Evolutionary conservation across 306 rosid genomes (phyloP).

Genomic region (Medicago truncatula): MtrunA17r5.0-ANR NC_053049.1:40205001-40205500

Average conservation of each 20-base stretch:
- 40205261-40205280: conserved; percentile 54
- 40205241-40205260: conserved; percentile 78
- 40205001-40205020: conserved; percentile 26
- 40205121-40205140: conserved; percentile 73
- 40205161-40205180: conserved; percentile 80
- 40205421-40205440: too few species aligned
- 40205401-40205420: not conserved
- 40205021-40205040: conserved; percentile 63
- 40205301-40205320: conserved; percentile 61
- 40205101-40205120: conserved; percentile 52
- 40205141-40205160: conserved; percentile 68
- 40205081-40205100: conserved; percentile 69
- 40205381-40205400: not conserved
- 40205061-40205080: conserved; percentile 70
- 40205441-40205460: too few species aligned
- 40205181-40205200: conserved; percentile 54
- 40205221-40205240: conserved; percentile 70
- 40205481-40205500: too few species aligned
- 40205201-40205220: conserved; percentile 58
- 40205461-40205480: too few species aligned
- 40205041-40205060: conserved; percentile 76
- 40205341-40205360: conserved; percentile 24
- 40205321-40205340: conserved; percentile 60
- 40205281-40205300: conserved; percentile 67
- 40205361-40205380: not conserved